Evolutionary conservation across 2,329 filamentous ascomycete genomes (phyloP).

Genomic region (Penicillium freii): DNA sequence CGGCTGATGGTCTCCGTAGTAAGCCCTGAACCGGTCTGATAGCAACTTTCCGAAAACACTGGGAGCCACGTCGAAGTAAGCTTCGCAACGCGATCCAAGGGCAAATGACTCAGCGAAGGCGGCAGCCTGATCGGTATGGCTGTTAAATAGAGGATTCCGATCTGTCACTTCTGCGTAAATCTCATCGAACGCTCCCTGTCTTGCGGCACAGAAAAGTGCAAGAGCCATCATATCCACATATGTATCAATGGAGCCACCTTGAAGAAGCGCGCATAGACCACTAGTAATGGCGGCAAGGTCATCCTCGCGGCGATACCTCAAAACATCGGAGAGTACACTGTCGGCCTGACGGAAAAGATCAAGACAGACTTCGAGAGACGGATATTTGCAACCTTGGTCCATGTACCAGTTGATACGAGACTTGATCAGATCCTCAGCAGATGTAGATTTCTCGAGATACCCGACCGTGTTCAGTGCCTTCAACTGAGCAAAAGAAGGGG

Average conservation of each 20-base stretch:
- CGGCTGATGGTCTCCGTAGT: conserved; percentile 49
- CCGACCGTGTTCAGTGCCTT: conserved; percentile 39
- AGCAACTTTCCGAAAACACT: conserved; percentile 49
- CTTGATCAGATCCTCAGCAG: conserved; percentile 37
- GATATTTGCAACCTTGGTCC: conserved; percentile 39
- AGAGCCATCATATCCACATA: conserved; percentile 57
- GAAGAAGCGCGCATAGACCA: conserved; percentile 36
- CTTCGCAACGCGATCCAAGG: conserved; percentile 61
- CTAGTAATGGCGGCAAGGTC: conserved; percentile 41
- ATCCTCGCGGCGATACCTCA: conserved; percentile 30
- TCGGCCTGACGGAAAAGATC: conserved; percentile 42
- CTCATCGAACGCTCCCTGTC: conserved; percentile 59
- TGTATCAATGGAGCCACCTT: conserved; percentile 41
- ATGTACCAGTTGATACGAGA: conserved; percentile 45
- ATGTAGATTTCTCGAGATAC: conserved; percentile 44
- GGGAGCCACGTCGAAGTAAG: conserved; percentile 59
- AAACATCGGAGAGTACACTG: conserved; percentile 25
- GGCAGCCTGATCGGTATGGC: conserved; percentile 61
- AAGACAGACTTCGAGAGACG: conserved; percentile 34
- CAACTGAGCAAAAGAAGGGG: conserved; percentile 41
- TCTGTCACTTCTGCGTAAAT: conserved; percentile 63
- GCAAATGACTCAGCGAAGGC: conserved; percentile 64
- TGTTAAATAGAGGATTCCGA: conserved; percentile 60
- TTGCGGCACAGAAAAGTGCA: conserved; percentile 57
- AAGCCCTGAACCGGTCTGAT: conserved; percentile 43